These are phyloP conservation scores for Obelidium mucronatum DNA, from an alignment of 192 early-diverging fungal species.

Conservation along the genomic window DNA sequence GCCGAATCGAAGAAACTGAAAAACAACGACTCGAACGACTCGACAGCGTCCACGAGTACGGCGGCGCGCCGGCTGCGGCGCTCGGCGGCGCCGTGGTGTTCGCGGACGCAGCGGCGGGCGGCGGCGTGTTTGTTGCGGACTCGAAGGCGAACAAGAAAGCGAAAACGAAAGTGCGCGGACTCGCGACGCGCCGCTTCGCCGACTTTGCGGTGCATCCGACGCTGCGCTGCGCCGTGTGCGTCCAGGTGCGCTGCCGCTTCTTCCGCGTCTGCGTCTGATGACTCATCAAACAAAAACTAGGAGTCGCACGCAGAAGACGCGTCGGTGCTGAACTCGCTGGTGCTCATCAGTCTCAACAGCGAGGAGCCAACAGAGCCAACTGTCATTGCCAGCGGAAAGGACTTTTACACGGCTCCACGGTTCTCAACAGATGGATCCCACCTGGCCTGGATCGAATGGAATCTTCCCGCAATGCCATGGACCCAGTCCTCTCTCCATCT, in stretches of 20 bases:
- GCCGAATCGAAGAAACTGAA: background rate
- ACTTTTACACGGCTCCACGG: constrained; percentile 74
- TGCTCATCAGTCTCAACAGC: constrained; percentile 55
- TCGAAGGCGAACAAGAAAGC: constrained; percentile 61
- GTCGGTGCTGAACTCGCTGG: constrained; percentile 64
- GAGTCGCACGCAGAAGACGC: constrained; percentile 74
- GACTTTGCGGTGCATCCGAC: constrained; percentile 67
- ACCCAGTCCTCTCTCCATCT: constrained; percentile 68
- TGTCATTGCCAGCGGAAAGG: constrained; percentile 60
- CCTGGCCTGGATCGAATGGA: constrained; percentile 74
- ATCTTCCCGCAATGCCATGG: constrained; percentile 84
- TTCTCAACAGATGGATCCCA: constrained; percentile 55
- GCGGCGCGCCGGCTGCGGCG: constrained; percentile 69
- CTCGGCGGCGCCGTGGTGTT: constrained; percentile 66
- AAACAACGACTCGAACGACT: background rate
- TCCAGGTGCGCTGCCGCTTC: constrained; percentile 42
- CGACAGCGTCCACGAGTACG: constrained; percentile 77
- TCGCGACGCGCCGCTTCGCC: constrained; percentile 61
- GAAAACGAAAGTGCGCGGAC: constrained; percentile 42
- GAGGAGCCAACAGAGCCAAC: constrained; percentile 4
- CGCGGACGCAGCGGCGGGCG: constrained; percentile 52
- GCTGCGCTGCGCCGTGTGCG: constrained; percentile 62
- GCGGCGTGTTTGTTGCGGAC: constrained; percentile 41
- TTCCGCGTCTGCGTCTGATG: background rate
- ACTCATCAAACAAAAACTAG: background rate